Evolutionary conservation across 2,329 filamentous ascomycete genomes (phyloP).

Genomic region (Cytospora schulzeri): DNA sequence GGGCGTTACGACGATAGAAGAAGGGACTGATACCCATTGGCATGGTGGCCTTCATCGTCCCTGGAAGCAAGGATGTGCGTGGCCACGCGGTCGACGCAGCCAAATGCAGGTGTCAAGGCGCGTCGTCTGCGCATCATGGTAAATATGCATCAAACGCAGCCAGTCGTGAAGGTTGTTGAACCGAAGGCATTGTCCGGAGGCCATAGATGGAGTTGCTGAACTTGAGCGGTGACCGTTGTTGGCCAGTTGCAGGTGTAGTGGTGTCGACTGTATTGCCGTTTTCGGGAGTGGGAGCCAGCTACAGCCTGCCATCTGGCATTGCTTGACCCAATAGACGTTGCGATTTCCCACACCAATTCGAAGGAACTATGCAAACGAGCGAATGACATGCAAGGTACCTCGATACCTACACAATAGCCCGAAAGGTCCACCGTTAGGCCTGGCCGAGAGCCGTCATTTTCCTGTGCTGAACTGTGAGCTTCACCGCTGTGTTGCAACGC

Average conservation of each 20-base stretch:
- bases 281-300: constrained; percentile 42
- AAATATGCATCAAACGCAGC: constrained; percentile 8
- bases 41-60: not conserved
- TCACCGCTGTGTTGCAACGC: constrained; percentile 18
- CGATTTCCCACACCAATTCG: constrained; percentile 6
- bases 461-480: constrained; percentile 9
- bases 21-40: constrained; percentile 30
- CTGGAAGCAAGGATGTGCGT: not conserved
- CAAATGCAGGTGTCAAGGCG: constrained; percentile 26
- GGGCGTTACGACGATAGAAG: constrained; percentile 36
- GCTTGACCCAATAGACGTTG: constrained; percentile 37
- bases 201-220: constrained; percentile 15
- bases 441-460: constrained; percentile 5
- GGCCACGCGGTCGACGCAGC: constrained; percentile 5
- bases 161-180: constrained; percentile 3
- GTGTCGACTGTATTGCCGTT: constrained; percentile 26
- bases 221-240: constrained; percentile 24
- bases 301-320: constrained; percentile 51
- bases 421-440: not conserved
- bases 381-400: constrained; percentile 16
- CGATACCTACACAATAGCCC: constrained; percentile 15
- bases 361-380: constrained; percentile 19
- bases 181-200: constrained; percentile 2
- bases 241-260: constrained; percentile 19
- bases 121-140: constrained; percentile 14